Evolutionary conservation across 2,329 filamentous ascomycete genomes (phyloP), one percentile per base, ranked within the genome.

Genomic region (Aspergillus sojae): DNA sequence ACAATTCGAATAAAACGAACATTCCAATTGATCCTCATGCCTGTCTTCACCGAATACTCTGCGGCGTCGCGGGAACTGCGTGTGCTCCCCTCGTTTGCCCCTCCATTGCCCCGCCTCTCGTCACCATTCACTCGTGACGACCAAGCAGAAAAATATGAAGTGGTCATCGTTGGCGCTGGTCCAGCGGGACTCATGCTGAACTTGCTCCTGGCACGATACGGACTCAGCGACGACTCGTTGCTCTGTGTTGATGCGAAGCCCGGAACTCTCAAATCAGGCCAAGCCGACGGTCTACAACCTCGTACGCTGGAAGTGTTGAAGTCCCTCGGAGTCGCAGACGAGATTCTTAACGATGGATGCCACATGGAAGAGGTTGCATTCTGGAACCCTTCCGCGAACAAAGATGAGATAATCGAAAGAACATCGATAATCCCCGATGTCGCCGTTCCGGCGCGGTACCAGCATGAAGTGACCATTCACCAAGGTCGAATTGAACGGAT

Each of bases 401-500:
- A 81, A 50, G 70, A 75, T 1, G 70, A 71, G 46, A 86, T 88
- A 36, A 91, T 91, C 66, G 80, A 83, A 36, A 83, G 89, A 67
- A 91, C 89, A 1, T 88, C 88, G 32, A 74, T 80, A 28, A 75
- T 80, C 11, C 72, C 72, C 1, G 78, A 81, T 61, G 77, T 81
- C 4, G 89, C 88, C 5, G 89, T 91, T 62, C 88, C 91, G 60
- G 88, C 89, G 16, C 83, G 90, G 57, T 91, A 90, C 68, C 88
- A 88, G 5, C 90, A 90, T 71, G 91, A 89, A 57, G 88, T 89
- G 1, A 84, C 91, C 2, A 78, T 92, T 14, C 90, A 92, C 71
- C 90, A 92, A 73, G 90, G 90, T 6, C 77, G 86, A 66, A 91
- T 92, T 62, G 90, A 92, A 77, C 83, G 87, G 16, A 87, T 90